Conservation (phyloP, 202 grass and related monocot species). For the Digitaria exilis region DNA sequence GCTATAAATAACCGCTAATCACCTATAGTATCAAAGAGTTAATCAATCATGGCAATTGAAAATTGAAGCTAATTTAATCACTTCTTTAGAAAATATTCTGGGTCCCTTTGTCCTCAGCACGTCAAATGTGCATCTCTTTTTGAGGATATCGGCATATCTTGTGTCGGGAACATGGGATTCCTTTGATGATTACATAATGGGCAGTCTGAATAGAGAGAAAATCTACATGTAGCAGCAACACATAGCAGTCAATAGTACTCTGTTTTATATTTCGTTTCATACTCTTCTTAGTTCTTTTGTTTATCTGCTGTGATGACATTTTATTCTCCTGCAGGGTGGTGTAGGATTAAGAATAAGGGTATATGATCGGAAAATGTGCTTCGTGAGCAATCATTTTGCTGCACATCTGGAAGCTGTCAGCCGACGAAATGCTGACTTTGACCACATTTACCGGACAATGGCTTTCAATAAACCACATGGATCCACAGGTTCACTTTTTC, state of each 20-base stretch:
- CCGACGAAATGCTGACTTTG: slow-evolving; percentile 92
- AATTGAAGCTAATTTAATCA: neutral
- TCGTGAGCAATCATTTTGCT: slow-evolving; percentile 98
- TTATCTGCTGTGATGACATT: slow-evolving; percentile 38
- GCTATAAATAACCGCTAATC: neutral
- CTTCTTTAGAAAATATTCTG: neutral
- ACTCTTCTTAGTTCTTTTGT: slow-evolving; percentile 18
- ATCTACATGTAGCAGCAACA: slow-evolving; percentile 11
- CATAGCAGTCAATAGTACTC: slow-evolving; percentile 6
- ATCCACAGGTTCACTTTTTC: slow-evolving; percentile 64
- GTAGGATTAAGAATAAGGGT: slow-evolving; percentile 99
- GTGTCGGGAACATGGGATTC: slow-evolving; percentile 23
- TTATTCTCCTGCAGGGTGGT: slow-evolving; percentile 72
- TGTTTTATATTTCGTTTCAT: slow-evolving; percentile 25
- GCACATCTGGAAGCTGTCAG: slow-evolving; percentile 96
- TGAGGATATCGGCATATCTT: neutral
- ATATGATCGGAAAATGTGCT: slow-evolving; percentile 88
- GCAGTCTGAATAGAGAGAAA: neutral
- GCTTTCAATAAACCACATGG: slow-evolving; percentile 96
- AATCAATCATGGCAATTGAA: slow-evolving; percentile 5
- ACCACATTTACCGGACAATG: slow-evolving; percentile 89
- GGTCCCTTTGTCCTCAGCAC: slow-evolving; percentile 10
- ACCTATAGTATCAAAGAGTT: neutral
- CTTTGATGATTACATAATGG: slow-evolving; percentile 13
- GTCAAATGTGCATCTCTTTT: neutral